A percentile compares a stretch with the other conserved stretches of the same genome.
These are phyloP conservation scores for Coelastrella sp. DNA, from an alignment of 139 green algal genomes.

Conservation along the genomic window DNA sequence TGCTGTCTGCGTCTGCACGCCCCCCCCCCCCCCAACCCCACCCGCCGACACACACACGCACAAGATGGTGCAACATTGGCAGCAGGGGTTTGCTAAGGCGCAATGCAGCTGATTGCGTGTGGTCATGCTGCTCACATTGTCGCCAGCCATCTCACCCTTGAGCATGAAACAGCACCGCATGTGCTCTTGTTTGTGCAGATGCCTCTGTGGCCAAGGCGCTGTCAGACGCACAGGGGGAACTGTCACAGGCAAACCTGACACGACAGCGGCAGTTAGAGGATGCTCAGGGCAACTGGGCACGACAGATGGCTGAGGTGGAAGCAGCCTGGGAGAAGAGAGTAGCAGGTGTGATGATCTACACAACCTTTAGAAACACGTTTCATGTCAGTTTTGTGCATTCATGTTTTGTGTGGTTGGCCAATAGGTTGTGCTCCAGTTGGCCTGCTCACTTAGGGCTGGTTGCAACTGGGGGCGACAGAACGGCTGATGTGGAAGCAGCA, in stretches of 20 bases:
- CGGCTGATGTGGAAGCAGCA: slow-evolving; percentile 51
- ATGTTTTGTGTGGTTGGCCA: no score
- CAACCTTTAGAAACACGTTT: no score
- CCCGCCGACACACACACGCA: no score
- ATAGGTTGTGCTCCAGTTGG: no score
- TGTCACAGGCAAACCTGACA: slow-evolving; percentile 21
- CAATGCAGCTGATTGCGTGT: neutral
- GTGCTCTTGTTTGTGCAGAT: slow-evolving; percentile 6
- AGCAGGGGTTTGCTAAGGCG: neutral
- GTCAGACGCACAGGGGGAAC: slow-evolving; percentile 25
- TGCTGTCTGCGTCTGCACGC: no score
- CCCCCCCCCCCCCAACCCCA: no score
- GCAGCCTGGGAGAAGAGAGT: slow-evolving; percentile 61
- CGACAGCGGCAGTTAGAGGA: slow-evolving; percentile 12
- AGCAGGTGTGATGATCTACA: neutral
- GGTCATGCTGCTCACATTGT: no score
- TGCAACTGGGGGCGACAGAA: no score
- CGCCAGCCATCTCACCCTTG: neutral
- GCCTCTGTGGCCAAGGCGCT: neutral
- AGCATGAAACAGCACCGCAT: neutral
- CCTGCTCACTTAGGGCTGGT: no score
- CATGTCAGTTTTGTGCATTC: no score
- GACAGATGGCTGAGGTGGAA: slow-evolving; percentile 51
- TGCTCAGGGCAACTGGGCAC: neutral
- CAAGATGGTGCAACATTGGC: neutral